These are phyloP conservation scores for Boletus huronensis DNA, from an alignment of 768 basidiomycete species.

Conservation along the genomic window DNA sequence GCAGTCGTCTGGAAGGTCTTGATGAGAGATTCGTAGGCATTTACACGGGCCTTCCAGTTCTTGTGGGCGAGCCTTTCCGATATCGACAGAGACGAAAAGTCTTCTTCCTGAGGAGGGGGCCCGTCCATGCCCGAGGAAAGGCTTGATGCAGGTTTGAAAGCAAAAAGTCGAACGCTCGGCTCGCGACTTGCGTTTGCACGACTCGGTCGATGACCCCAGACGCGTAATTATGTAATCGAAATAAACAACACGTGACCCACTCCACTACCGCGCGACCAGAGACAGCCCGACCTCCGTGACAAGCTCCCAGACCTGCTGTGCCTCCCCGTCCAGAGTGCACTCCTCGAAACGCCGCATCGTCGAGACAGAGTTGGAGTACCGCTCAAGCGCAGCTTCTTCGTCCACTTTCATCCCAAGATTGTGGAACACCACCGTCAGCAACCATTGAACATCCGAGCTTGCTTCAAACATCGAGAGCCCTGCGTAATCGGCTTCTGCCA, in stretches of 20 bases:
- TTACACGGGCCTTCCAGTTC: slow-evolving; percentile 98
- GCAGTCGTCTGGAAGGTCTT: slow-evolving; percentile 85
- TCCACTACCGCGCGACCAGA: slow-evolving; percentile 38
- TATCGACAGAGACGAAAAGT: slow-evolving; percentile 78
- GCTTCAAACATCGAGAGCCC: slow-evolving; percentile 56
- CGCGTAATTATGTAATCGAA: slow-evolving; percentile 23
- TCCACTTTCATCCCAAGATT: slow-evolving; percentile 56
- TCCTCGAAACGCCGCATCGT: slow-evolving; percentile 41
- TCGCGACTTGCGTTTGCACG: not conserved
- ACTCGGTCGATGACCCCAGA: slow-evolving; percentile 9
- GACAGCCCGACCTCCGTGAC: slow-evolving; percentile 57
- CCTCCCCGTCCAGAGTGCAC: slow-evolving; percentile 48
- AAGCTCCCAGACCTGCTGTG: slow-evolving; percentile 52
- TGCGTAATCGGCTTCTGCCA: slow-evolving; percentile 65
- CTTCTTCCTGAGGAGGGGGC: slow-evolving; percentile 88
- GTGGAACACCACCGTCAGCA: slow-evolving; percentile 67
- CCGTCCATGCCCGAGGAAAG: slow-evolving; percentile 67
- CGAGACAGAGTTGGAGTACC: slow-evolving; percentile 46
- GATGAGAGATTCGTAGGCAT: slow-evolving; percentile 84
- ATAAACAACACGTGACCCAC: slow-evolving; percentile 20
- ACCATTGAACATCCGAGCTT: slow-evolving; percentile 66
- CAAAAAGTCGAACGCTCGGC: slow-evolving; percentile 9
- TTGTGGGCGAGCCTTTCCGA: slow-evolving; percentile 85
- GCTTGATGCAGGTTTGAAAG: slow-evolving; percentile 7
- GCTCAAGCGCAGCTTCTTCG: slow-evolving; percentile 51